These are phyloP conservation scores for Dimocarpus longan DNA, from an alignment of 345 rosid genomes.

Conservation along the genomic window DNA sequence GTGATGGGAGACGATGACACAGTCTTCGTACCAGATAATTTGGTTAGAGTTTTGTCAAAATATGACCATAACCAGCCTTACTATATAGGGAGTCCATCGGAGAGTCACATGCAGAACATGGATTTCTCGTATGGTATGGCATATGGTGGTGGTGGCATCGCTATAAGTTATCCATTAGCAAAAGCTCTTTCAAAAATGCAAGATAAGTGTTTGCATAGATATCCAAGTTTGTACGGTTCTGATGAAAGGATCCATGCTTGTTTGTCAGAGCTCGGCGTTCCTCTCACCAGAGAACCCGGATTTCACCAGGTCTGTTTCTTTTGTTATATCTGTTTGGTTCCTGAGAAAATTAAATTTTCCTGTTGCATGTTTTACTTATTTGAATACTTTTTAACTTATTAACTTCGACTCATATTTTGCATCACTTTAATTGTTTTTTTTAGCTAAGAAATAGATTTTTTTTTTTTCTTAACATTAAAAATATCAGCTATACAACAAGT, in stretches of 20 bases:
- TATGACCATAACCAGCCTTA: slow-evolving; percentile 67
- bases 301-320: slow-evolving; percentile 76
- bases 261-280: slow-evolving; percentile 87
- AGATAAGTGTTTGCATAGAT: slow-evolving; percentile 64
- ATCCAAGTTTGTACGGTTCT: slow-evolving; percentile 65
- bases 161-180: slow-evolving; percentile 74
- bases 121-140: slow-evolving; percentile 74
- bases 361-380: neutral
- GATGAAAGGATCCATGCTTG: slow-evolving; percentile 92
- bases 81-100: slow-evolving; percentile 75
- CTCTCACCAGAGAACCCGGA: slow-evolving; percentile 68
- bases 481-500: too few species aligned
- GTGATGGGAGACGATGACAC: slow-evolving; percentile 96
- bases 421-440: too few species aligned
- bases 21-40: slow-evolving; percentile 63
- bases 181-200: slow-evolving; percentile 58
- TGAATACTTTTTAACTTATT: neutral
- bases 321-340: neutral
- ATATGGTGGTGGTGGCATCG: slow-evolving; percentile 93
- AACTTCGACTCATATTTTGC: too few species aligned
- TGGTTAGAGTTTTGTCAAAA: slow-evolving; percentile 59
- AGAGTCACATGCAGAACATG: slow-evolving; percentile 75
- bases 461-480: too few species aligned
- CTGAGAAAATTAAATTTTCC: neutral
- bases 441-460: too few species aligned